Conservation (phyloP, 2,329 filamentous ascomycete species). For the Penicillium psychrosexuale region DNA sequence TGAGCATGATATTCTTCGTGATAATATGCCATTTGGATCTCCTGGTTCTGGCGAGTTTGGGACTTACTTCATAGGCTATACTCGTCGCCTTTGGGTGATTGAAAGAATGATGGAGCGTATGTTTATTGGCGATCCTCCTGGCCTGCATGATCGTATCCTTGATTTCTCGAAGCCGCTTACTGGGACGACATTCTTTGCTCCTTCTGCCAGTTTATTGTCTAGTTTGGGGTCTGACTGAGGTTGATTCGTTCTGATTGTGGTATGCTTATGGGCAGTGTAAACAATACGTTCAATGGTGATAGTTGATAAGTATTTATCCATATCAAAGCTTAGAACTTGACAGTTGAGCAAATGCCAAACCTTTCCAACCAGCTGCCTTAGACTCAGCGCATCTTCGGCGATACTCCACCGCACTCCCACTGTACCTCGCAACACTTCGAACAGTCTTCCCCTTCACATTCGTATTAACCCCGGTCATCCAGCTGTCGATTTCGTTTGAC, state of each 20-base stretch:
- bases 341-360: slow-evolving; percentile 2
- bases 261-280: neutral
- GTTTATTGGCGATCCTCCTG: slow-evolving; percentile 54
- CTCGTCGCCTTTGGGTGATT: slow-evolving; percentile 51
- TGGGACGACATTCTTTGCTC: slow-evolving; percentile 54
- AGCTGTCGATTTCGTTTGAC: slow-evolving; percentile 50
- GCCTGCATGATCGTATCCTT: slow-evolving; percentile 53
- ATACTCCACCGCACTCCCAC: slow-evolving; percentile 47
- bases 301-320: neutral
- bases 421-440: slow-evolving; percentile 47
- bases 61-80: slow-evolving; percentile 17
- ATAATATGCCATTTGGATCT: slow-evolving; percentile 61
- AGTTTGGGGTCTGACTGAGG: slow-evolving; percentile 23
- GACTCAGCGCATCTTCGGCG: slow-evolving; percentile 23
- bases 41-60: slow-evolving; percentile 36
- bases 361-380: slow-evolving; percentile 7
- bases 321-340: neutral
- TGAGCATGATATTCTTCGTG: slow-evolving; percentile 55
- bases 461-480: slow-evolving; percentile 56
- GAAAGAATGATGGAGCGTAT: slow-evolving; percentile 58
- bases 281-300: neutral
- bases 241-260: neutral
- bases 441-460: slow-evolving; percentile 48
- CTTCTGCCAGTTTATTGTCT: slow-evolving; percentile 41
- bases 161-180: slow-evolving; percentile 54